Base-by-base conservation (phyloP, 148 eudicot species). In the Polygonum aviculare region DNA sequence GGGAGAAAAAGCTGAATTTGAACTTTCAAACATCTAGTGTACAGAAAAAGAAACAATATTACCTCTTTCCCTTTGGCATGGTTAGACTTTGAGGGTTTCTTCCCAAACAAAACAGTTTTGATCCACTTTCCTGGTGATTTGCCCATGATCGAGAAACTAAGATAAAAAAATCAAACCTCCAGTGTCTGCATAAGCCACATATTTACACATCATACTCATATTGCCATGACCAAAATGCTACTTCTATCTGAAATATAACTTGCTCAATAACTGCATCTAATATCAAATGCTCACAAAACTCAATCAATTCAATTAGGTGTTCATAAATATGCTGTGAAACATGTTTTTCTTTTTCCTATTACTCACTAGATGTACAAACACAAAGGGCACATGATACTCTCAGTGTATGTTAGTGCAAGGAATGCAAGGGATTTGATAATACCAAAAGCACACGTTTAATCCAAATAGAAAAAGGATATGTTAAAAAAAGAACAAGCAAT, bases 91-190 rank as follows among this genome's bases (percentile, higher is more conserved):
- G 98, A 81, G 0, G 88, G 40, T 81, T 94, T 94, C 84, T 94
- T 92, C 79, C 97, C 94, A 41, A 94, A 90, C 76, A 94, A 80
- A 33, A 88, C 90, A 33, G 88, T 82, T 87, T 94, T 94, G 85
- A 94, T 92, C 98, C 98, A 94, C 80, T 89, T 94, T 76, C 84
- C 98, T 3, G 98, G 96, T 74, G 98, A 93, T 79, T 94, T 94
- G 76, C 98, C 98, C 98, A 92, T 95, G 51, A 82, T 60, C 57
- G 74, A 76, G 76, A 81, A 45, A 75, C 55, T 33, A 69, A 57
- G 49, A 55, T n/a, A 69, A 48, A 60, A 60, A 67, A 73, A 72
- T 78, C 78, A 76, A 7, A 40, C 5, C 78, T 62, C 70, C 78
- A 80, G 75, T 50, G 69, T 33, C 72, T 74, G 74, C 75, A 65